Evolutionary conservation across 257 asterid genomes (phyloP).

Genomic region (Vinca minor): DNA sequence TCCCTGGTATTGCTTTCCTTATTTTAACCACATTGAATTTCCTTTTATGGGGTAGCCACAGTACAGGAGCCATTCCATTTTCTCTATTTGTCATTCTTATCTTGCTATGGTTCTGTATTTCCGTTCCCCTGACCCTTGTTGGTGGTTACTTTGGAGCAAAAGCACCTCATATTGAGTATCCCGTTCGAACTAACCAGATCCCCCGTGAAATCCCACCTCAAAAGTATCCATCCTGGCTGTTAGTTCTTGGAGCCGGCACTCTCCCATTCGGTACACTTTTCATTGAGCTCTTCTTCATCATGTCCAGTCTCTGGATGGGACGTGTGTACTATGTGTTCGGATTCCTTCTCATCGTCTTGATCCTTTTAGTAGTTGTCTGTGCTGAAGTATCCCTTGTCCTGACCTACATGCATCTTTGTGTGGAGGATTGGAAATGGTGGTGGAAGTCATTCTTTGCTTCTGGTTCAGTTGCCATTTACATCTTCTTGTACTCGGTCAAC

Average conservation of each 20-base stretch:
- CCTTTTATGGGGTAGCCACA: conserved; percentile 82
- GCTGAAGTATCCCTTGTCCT: conserved; percentile 87
- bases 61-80: conserved; percentile 89
- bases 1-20: conserved; percentile 65
- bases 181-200: conserved; percentile 73
- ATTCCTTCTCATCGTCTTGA: conserved; percentile 55
- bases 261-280: conserved; percentile 91
- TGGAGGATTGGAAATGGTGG: conserved; percentile 96
- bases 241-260: conserved; percentile 90
- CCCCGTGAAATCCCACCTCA: conserved; percentile 87
- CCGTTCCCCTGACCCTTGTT: conserved; percentile 71
- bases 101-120: conserved; percentile 77
- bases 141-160: conserved; percentile 77
- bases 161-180: conserved; percentile 74
- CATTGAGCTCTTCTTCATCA: conserved; percentile 88
- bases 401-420: conserved; percentile 87
- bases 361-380: conserved; percentile 66
- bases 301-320: conserved; percentile 93
- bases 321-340: conserved; percentile 84
- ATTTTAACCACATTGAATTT: conserved; percentile 62
- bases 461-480: conserved; percentile 74
- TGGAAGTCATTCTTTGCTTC: conserved; percentile 94
- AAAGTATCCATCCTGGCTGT: conserved; percentile 77
- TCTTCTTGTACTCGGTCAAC: conserved; percentile 61
- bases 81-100: conserved; percentile 55